Evolutionary conservation across 192 early-diverging fungal genomes (phyloP).

Genomic region (Coemansia sp.): DNA sequence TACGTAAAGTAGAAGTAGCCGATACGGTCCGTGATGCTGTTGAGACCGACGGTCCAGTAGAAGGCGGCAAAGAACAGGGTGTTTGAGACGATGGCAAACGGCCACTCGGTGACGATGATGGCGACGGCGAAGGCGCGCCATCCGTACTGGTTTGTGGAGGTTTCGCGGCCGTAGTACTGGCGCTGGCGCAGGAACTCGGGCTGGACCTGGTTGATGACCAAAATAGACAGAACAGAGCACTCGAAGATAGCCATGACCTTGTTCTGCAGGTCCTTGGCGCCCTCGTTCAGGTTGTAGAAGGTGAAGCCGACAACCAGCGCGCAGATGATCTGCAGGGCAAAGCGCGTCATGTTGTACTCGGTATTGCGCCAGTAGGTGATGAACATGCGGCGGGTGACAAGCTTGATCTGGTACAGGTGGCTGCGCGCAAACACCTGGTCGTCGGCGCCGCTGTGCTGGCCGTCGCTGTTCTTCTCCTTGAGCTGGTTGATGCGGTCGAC

Average conservation of each 20-base stretch:
- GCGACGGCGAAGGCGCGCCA: constrained; percentile 64
- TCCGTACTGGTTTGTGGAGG: constrained; percentile 64
- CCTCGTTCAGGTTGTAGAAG: constrained; percentile 63
- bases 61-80: constrained; percentile 58
- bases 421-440: constrained; percentile 31
- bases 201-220: constrained; percentile 64
- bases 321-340: constrained; percentile 56
- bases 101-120: constrained; percentile 62
- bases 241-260: constrained; percentile 60
- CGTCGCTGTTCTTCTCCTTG: constrained; percentile 10
- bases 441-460: constrained; percentile 19
- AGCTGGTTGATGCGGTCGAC: constrained; percentile 49
- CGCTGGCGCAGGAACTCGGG: constrained; percentile 65
- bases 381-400: constrained; percentile 69
- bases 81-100: constrained; percentile 59
- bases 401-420: constrained; percentile 51
- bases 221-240: constrained; percentile 56
- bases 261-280: constrained; percentile 59
- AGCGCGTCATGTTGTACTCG: constrained; percentile 69
- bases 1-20: constrained; percentile 65
- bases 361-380: constrained; percentile 67
- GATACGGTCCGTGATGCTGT: constrained; percentile 47
- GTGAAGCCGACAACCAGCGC: constrained; percentile 68
- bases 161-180: constrained; percentile 62
- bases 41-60: constrained; percentile 66